Evolutionary conservation across 495 filamentous ascomycete species (phyloP), one percentile per base, ranked within the genome.

Genomic region (Podospora appendiculata): DNA sequence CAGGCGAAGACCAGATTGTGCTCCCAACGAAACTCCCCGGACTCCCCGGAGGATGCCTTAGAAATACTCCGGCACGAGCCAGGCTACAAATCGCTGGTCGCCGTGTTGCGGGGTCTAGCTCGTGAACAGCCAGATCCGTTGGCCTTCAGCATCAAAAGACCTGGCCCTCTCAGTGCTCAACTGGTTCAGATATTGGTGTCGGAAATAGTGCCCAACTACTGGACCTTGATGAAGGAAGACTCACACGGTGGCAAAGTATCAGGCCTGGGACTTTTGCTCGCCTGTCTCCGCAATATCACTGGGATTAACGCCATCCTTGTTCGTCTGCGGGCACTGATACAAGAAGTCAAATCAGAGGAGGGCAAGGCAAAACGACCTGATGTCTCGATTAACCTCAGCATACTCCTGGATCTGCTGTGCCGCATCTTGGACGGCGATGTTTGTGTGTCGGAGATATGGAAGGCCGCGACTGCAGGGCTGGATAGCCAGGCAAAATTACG

Each of bases 121-220:
- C 68, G 64, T 34, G 72, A 69, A 52, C 56, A 32, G 18, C 40
- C 51, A 49, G 54, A 54, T 18, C 51, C 63, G 4, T 52, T 63
- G 38, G 62, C 61, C 13, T 83, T 89, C 57, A 76, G 79, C 54
- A 78, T 94, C 46, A 71, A 73, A 52, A 64, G 70, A n/a, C 83
- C 88, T 41, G 75, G 74, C 39, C 81, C 89, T 3, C 68, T 78
- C 56, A 70, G 80, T 47, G 78, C 88, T 6, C 85, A 89, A 59
- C 78, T 95, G 6, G 70, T 90, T 45, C 82, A 85, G 60, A 65
- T 75, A 9, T 68, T 96, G 57, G 80, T 89, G 51, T 80, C 71
- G 36, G 79, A 79, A 36, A 87, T 84, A 39, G 72, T 91, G 6
- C 85, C 87, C 6, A 83, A 88, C 57, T 89, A 87, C 65, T 96